Conservation (phyloP, 441 rosid genomes). For the Bocquillonia castaneifolia region DNA sequence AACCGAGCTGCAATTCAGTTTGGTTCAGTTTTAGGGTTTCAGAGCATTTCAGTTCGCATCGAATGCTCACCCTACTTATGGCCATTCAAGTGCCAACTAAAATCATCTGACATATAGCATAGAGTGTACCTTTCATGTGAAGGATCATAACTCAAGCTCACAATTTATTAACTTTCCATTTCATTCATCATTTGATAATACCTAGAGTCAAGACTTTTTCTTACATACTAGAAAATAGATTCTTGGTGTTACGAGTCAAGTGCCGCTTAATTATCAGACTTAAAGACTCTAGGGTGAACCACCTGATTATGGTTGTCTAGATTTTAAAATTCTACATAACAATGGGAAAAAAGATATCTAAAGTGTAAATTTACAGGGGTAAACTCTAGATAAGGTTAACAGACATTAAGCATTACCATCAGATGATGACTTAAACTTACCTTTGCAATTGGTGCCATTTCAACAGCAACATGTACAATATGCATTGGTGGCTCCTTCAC, state of each 20-base stretch:
- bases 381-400: not conserved
- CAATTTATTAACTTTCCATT: no score
- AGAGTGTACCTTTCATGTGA: no score
- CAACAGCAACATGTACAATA: slow-evolving; percentile 88
- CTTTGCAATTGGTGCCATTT: slow-evolving; percentile 99
- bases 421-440: slow-evolving; percentile 28
- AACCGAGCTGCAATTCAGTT: no score
- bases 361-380: no score
- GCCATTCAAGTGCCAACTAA: no score
- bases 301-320: not conserved
- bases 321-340: not conserved
- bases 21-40: no score
- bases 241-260: not conserved
- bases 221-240: not conserved
- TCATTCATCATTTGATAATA: not conserved
- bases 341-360: not conserved
- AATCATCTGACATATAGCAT: no score
- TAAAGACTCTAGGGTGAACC: not conserved
- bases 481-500: slow-evolving; percentile 86
- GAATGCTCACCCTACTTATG: no score
- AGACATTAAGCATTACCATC: not conserved
- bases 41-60: no score
- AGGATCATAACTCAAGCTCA: no score
- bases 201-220: not conserved
- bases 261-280: not conserved